Evolutionary conservation across 352 stramenopile species (phyloP).

Genomic region (Pilasporangium apinafurcum): DNA sequence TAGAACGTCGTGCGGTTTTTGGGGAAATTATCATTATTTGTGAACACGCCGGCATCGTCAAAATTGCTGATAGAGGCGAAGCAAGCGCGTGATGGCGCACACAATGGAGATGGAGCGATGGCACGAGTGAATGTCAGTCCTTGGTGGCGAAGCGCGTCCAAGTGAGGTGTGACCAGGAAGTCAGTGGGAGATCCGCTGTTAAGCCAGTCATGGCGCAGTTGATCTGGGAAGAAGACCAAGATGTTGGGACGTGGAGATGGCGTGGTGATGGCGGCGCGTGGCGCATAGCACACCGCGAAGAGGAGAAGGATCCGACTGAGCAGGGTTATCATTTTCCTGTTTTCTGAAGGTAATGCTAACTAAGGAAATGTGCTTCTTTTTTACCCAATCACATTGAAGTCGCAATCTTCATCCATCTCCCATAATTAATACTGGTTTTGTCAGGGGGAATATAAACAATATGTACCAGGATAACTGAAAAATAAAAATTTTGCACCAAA

Average conservation of each 20-base stretch:
- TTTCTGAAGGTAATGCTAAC: too few relatives aligned
- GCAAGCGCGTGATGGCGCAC: conserved; percentile 18
- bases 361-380: too few relatives aligned
- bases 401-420: too few relatives aligned
- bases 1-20: conserved; percentile 26
- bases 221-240: conserved; percentile 24
- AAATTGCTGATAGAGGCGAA: conserved; percentile 21
- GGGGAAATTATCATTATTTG: conserved; percentile 23
- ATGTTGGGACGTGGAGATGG: conserved; percentile 27
- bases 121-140: conserved; percentile 21
- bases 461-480: too few relatives aligned
- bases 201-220: conserved; percentile 25
- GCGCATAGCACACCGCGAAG: too few relatives aligned
- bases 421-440: too few relatives aligned
- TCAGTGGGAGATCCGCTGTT: conserved; percentile 24
- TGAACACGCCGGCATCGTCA: conserved; percentile 24
- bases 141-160: conserved; percentile 21
- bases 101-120: conserved; percentile 20
- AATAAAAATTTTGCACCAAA: too few relatives aligned
- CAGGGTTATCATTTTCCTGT: too few relatives aligned
- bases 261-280: too few relatives aligned
- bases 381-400: too few relatives aligned
- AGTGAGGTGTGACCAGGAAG: conserved; percentile 22
- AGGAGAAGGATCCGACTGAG: too few relatives aligned
- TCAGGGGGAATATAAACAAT: too few relatives aligned